These are phyloP conservation scores for Asterella californica DNA, from an alignment of 225 moss, liverwort and hornwort species.

Conservation along the genomic window DNA sequence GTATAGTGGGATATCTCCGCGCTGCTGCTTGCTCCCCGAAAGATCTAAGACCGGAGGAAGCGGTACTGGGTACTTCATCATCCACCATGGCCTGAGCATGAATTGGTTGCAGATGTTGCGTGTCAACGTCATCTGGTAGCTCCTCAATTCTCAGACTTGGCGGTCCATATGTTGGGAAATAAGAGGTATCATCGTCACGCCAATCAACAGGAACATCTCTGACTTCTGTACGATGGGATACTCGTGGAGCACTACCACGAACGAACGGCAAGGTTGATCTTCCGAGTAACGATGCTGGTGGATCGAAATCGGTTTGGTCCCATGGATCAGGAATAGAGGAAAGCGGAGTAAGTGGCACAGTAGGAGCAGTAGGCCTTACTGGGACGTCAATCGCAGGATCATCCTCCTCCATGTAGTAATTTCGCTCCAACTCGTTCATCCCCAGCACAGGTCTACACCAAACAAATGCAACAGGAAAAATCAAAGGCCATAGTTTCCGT, in stretches of 20 bases:
- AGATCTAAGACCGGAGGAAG: constrained; percentile 37
- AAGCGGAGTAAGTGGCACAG: constrained; percentile 11
- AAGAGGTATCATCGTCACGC: constrained; percentile 22
- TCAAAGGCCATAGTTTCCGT: background rate
- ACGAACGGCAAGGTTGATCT: constrained; percentile 15
- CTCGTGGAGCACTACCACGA: constrained; percentile 27
- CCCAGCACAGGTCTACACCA: constrained; percentile 25
- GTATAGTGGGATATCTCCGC: constrained; percentile 25
- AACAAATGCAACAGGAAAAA: background rate
- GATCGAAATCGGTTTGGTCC: constrained; percentile 16
- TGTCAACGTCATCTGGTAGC: constrained; percentile 35
- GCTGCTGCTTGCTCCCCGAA: constrained; percentile 26
- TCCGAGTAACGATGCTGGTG: constrained; percentile 8
- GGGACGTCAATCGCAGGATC: constrained; percentile 35
- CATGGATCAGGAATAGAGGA: constrained; percentile 14
- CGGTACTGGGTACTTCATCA: constrained; percentile 47
- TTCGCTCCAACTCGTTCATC: constrained; percentile 36
- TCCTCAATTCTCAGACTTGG: constrained; percentile 48
- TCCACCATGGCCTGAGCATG: constrained; percentile 40
- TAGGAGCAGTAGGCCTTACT: constrained; percentile 21
- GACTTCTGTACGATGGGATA: constrained; percentile 32
- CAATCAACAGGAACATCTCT: constrained; percentile 46
- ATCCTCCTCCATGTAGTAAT: constrained; percentile 58
- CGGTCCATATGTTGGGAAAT: constrained; percentile 19
- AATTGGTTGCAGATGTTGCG: constrained; percentile 28